phyloP scores from a whole-genome alignment of 768 basidiomycete species.

The Lactarius sanguifluus region DNA sequence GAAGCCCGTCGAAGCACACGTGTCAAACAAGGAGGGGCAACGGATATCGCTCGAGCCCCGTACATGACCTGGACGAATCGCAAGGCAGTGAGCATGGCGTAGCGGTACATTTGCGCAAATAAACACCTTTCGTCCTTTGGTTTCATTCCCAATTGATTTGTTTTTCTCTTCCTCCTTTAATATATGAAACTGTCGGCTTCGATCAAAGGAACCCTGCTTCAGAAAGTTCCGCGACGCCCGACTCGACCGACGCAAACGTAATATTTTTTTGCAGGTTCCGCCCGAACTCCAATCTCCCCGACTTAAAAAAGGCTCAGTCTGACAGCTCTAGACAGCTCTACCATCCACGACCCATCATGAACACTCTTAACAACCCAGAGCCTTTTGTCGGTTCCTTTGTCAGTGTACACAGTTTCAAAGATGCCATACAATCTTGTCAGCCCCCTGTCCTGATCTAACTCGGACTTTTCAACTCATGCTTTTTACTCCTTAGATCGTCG shows the following conservation, averaged over 20 bases:
- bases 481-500: constrained; percentile 25
- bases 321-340: neutral
- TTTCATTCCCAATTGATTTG: neutral
- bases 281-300: constrained; percentile 10
- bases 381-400: constrained; percentile 22
- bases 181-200: constrained; percentile 3
- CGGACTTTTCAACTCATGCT: neutral
- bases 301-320: neutral
- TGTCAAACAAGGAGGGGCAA: constrained; percentile 48
- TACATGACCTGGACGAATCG: constrained; percentile 91
- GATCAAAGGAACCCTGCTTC: neutral
- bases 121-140: constrained; percentile 13
- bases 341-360: constrained; percentile 18
- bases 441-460: constrained; percentile 2
- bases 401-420: constrained; percentile 25
- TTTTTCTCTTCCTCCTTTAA: constrained; percentile 17
- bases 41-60: constrained; percentile 72
- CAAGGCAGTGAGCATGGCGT: constrained; percentile 52
- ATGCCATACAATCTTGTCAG: constrained; percentile 24
- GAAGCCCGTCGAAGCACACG: constrained; percentile 81
- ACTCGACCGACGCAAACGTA: constrained; percentile 9
- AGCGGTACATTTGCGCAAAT: constrained; percentile 15
- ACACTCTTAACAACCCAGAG: constrained; percentile 4
- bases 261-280: constrained; percentile 17
- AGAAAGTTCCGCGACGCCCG: neutral